Evolutionary conservation across 768 basidiomycete species (phyloP).

Genomic region (Leccinum barrowsii): DNA sequence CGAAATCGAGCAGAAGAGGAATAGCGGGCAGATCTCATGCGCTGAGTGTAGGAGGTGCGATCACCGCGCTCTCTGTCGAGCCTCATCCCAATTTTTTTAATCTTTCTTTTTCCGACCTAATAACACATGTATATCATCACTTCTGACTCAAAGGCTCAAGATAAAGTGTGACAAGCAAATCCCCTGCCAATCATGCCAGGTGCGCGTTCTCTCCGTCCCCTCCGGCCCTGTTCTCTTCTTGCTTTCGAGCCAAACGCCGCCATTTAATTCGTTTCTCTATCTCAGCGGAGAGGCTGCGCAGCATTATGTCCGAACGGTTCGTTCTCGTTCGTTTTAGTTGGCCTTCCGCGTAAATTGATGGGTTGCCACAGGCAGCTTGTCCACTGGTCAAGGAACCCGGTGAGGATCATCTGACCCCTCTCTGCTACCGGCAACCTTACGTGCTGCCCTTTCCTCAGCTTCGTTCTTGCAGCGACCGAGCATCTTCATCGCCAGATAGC

Average conservation of each 20-base stretch:
- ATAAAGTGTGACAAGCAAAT: constrained; percentile 83
- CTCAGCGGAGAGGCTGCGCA: constrained; percentile 62
- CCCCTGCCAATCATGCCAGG: constrained; percentile 75
- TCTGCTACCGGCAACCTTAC: constrained; percentile 8
- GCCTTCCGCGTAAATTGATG: background rate
- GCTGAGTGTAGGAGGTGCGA: constrained; percentile 79
- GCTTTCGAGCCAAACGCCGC: background rate
- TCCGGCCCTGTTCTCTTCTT: background rate
- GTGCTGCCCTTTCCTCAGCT: constrained; percentile 28
- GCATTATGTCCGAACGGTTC: constrained; percentile 69
- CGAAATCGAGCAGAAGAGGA: constrained; percentile 73
- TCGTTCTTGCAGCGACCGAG: constrained; percentile 63
- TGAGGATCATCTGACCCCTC: constrained; percentile 14
- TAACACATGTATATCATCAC: background rate
- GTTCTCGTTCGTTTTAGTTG: constrained; percentile 24
- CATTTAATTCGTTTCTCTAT: background rate
- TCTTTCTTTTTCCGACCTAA: constrained; percentile 22
- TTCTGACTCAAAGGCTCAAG: constrained; percentile 49
- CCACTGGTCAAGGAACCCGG: constrained; percentile 79
- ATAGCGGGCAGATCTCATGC: constrained; percentile 72
- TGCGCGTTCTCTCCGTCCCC: constrained; percentile 24
- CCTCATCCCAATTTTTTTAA: constrained; percentile 6
- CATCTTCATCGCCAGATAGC: constrained; percentile 58
- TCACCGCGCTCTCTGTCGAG: constrained; percentile 39
- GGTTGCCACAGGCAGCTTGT: constrained; percentile 52